phyloP scores from a whole-genome alignment of 2,329 filamentous ascomycete species.

The Alternaria infectoria region DNA sequence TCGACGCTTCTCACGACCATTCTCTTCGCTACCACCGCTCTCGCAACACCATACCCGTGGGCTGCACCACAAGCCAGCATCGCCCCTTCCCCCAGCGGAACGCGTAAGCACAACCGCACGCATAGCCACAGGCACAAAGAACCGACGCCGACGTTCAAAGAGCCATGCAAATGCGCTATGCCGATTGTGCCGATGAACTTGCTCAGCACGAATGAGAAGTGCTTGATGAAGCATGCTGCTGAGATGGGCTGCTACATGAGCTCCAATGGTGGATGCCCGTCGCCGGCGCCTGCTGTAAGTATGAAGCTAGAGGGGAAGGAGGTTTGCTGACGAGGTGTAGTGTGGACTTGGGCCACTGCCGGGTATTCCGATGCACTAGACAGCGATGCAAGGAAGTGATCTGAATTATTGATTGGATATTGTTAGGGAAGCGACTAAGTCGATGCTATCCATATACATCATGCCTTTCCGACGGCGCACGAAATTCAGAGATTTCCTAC shows the following conservation, averaged over 20 bases:
- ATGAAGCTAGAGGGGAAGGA: background rate
- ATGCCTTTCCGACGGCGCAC: background rate
- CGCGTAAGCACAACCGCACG: constrained; percentile 11
- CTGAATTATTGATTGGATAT: accelerated
- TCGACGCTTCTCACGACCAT: constrained; percentile 16
- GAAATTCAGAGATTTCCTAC: too few species aligned
- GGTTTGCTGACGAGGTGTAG: constrained; percentile 1
- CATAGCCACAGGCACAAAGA: constrained; percentile 27
- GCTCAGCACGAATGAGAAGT: constrained; percentile 30
- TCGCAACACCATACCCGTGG: constrained; percentile 26
- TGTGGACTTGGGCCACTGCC: constrained; percentile 20
- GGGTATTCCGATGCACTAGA: constrained; percentile 3
- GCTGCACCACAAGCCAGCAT: constrained; percentile 18
- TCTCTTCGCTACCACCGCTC: constrained; percentile 18
- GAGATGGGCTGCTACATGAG: constrained; percentile 22
- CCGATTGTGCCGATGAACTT: constrained; percentile 34
- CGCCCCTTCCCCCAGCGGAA: background rate
- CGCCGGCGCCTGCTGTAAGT: constrained; percentile 24
- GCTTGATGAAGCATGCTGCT: constrained; percentile 22
- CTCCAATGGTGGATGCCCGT: constrained; percentile 25
- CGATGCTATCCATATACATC: background rate
- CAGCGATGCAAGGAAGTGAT: background rate
- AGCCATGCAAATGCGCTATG: constrained; percentile 29
- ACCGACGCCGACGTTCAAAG: constrained; percentile 36
- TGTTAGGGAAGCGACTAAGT: background rate